Evolutionary conservation across 305 asterid species (phyloP).

Genomic region (Solanum hybrid): DNA sequence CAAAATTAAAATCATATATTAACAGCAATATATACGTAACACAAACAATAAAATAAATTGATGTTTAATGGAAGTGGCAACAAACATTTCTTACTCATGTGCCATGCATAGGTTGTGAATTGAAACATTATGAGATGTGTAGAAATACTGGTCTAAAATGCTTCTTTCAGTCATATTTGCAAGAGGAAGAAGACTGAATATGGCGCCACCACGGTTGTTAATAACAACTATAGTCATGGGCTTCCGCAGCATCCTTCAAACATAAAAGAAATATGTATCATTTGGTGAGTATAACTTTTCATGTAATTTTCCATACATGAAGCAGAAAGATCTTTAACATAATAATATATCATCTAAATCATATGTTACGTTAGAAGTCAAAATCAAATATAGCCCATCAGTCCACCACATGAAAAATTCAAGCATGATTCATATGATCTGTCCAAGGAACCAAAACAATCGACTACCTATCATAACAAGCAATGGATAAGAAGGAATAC

Average conservation of each 20-base stretch:
- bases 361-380: background rate
- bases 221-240: conserved; percentile 79
- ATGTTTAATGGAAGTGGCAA: background rate
- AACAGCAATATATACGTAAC: background rate
- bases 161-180: conserved; percentile 50
- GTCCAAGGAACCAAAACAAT: background rate
- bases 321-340: background rate
- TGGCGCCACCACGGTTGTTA: conserved; percentile 96
- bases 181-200: conserved; percentile 91
- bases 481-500: background rate
- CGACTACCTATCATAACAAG: background rate
- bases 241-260: conserved; percentile 58
- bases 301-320: background rate
- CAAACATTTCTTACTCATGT: conserved; percentile 51
- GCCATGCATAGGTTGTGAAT: conserved; percentile 70
- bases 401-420: background rate
- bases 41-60: background rate
- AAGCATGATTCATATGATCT: background rate
- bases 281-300: background rate
- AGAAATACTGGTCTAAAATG: conserved; percentile 74
- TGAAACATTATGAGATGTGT: conserved; percentile 80
- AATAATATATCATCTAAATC: background rate
- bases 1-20: background rate
- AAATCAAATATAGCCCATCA: background rate
- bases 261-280: background rate